Percentiles rank a stretch among this genome's conserved stretches.
Conservation (phyloP, 2,329 filamentous ascomycete genomes). For the Arthrobotrys musiformis region DNA sequence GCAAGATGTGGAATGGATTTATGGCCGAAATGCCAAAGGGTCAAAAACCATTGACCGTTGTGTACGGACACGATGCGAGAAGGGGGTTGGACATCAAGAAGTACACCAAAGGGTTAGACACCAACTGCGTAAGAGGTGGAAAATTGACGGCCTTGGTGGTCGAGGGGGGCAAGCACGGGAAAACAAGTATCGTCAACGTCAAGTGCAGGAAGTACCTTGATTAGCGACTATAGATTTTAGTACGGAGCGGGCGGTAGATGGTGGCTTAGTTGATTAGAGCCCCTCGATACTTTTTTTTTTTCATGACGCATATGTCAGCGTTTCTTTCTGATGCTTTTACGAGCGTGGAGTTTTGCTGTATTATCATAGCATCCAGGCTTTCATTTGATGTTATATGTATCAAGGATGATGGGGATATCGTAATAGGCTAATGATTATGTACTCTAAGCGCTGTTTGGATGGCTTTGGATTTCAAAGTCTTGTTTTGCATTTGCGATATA, state of each 20-base stretch:
- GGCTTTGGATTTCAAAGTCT: conserved; percentile 1
- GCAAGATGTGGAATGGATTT: conserved; percentile 64
- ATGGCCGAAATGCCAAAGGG: background rate
- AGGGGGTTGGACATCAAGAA: conserved; percentile 73
- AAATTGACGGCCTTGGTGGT: conserved; percentile 81
- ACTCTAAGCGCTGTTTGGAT: background rate
- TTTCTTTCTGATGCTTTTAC: conserved; percentile 26
- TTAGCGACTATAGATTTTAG: background rate
- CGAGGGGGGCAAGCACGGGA: conserved; percentile 66
- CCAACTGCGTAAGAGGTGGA: conserved; percentile 80
- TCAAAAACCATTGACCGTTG: conserved; percentile 71
- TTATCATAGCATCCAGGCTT: background rate
- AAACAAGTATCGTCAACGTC: conserved; percentile 56
- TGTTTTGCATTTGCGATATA: background rate
- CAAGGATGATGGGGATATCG: conserved; percentile 7
- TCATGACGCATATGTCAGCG: background rate
- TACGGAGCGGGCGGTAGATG: background rate
- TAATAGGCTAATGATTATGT: conserved; percentile 27
- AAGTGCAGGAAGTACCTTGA: conserved; percentile 55
- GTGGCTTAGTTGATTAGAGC: background rate
- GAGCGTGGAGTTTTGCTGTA: conserved; percentile 39
- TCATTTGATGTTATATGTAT: background rate
- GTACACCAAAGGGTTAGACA: conserved; percentile 87
- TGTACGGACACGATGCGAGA: conserved; percentile 89
- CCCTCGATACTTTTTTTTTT: background rate